Conservation (phyloP, 2,329 filamentous ascomycete genomes). For the Chaetomium olivaceum region DNA sequence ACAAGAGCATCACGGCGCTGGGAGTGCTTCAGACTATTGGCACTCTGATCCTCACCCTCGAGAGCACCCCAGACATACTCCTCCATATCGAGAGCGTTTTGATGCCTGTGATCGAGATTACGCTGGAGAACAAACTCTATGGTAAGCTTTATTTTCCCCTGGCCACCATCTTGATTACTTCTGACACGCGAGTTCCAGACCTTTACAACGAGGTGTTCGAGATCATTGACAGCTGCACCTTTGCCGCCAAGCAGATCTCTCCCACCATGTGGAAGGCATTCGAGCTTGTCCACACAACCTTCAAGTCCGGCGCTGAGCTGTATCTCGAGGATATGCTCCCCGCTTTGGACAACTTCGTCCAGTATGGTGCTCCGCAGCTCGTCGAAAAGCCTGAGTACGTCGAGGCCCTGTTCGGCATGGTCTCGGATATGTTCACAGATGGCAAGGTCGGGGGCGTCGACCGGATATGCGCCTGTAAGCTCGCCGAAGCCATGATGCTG, state of each 20-base stretch:
- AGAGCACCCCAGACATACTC: conserved; percentile 95
- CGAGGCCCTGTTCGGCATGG: conserved; percentile 88
- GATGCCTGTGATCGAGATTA: conserved; percentile 96
- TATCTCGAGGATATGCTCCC: conserved; percentile 99
- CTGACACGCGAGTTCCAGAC: conserved; percentile 51
- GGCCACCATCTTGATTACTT: neutral
- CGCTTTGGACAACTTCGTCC: conserved; percentile 95
- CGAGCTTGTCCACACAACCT: conserved; percentile 92
- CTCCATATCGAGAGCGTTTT: conserved; percentile 92
- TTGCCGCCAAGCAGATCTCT: conserved; percentile 93
- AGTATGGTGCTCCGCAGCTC: conserved; percentile 81
- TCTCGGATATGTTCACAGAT: conserved; percentile 90
- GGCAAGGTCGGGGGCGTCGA: conserved; percentile 92
- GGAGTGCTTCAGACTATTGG: conserved; percentile 97
- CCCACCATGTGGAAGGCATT: conserved; percentile 99
- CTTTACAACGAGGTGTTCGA: conserved; percentile 98
- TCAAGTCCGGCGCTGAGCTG: conserved; percentile 94
- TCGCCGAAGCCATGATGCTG: conserved; percentile 96
- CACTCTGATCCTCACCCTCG: conserved; percentile 91
- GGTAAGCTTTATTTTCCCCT: conserved; percentile 50
- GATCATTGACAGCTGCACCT: conserved; percentile 99
- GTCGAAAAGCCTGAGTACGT: conserved; percentile 83
- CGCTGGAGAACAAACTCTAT: conserved; percentile 95
- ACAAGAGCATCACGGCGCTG: conserved; percentile 97
- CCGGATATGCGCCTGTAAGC: conserved; percentile 94